Evolutionary conservation across 768 basidiomycete genomes (phyloP), one percentile per base, ranked within the genome.

Genomic region (Suillus subalutaceus): DNA sequence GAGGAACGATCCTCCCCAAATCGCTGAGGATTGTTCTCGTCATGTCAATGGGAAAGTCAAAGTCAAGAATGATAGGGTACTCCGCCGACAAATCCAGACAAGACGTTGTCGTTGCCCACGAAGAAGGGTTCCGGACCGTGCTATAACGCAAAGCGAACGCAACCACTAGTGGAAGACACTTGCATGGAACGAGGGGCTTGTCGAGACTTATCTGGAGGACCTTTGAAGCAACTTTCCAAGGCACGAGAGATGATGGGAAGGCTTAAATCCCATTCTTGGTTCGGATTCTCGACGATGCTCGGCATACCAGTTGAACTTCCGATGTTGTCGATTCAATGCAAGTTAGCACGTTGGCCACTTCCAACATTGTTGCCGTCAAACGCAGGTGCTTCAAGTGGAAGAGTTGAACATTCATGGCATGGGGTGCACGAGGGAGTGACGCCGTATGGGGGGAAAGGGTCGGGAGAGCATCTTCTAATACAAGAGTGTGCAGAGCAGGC

Each of bases 391-490:
- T 10, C 38, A 59, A 59, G 38, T 59, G 58, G 58, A 26, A 9
- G 26, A 59, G 58, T 59, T 16, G 58, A 41, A 59, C 58, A 26
- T 41, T 41, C 58, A 41, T 41, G 23, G 23, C 40, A 41, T 9
- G 16, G 9, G 38, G 23, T 59, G 23, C 5, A 2, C 2, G 38
- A 15, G 58, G 58, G 16, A 41, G 40, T 18, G 58, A 41, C 23
- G 10, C 18, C 15, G 40, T 26, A 18, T 26, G 9, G 23, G 8
- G 4, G 15, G 58, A 23, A 59, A 59, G 38, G n/a, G 23, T 67
- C 13, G 80, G 80, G 8, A 83, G 73, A 37, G 74, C 74, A 44
- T 79, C 71, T 59, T 78, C 76, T 4, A 83, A 72, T 64, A 79
- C 70, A 26, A 83, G 70, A 15, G 73, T 68, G 55, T 71, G 73